Evolutionary conservation across 179 eudicot genomes (phyloP), one percentile per base, ranked within the genome.

Genomic region (Spergularia azorica): DNA sequence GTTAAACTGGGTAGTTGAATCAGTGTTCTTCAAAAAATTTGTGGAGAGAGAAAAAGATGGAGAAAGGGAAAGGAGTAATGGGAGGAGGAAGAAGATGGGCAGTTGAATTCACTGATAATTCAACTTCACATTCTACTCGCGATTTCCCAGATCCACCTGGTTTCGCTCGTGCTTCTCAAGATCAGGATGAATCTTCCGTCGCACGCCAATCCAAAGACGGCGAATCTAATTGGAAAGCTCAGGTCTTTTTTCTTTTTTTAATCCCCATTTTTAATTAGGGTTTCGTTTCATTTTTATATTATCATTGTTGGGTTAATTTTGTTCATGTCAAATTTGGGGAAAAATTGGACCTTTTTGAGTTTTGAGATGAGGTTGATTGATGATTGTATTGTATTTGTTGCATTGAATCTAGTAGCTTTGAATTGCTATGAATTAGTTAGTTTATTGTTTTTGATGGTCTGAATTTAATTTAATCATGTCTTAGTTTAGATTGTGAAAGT

Each of bases 141-240:
- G 98, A 90, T 71, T 74, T 89, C 77, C 90, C 92, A 2, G 97
- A 94, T 86, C 98, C 98, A 15, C 97, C 89, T 63, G 97, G 98
- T 2, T 94, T 94, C 81, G 69, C 89, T 71, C 96, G 98, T 32
- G 79, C 93, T 12, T 85, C 96, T 15, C 85, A 74, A 18, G 97
- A 91, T 72, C 97, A 84, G 91, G 98, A 94, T 76, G 97, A 94
- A 84, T 88, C 93, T 0, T 63, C 97, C 9, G 63, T 94, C 21
- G 83, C 88, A 80, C 90, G 90, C 61, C 96, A 92, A 73, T 89
- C 88, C 89, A 94, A 91, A 84, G 97, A 94, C 64, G 92, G 93
- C 12, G 98, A 94, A 85, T 86, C 96, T 77, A 87, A 74, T 71
- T 94, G 98, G 97, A 94, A 94, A 83, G n/a, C 94, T 58, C 98